These are phyloP conservation scores for Termitomyces sp. DNA, from an alignment of 768 basidiomycete genomes.

Conservation along the genomic window DNA sequence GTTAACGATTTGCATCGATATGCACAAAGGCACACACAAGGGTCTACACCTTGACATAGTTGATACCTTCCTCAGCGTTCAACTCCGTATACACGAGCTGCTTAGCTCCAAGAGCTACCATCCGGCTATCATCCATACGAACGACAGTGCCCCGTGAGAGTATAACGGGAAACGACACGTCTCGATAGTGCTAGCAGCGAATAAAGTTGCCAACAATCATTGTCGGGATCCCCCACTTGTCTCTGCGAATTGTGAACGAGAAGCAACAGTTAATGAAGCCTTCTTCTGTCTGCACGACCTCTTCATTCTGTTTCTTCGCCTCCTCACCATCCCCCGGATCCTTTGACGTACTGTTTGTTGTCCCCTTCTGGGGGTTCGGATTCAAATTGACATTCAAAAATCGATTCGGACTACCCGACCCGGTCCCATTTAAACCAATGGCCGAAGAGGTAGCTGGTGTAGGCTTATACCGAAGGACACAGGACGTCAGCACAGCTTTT, in stretches of 20 bases:
- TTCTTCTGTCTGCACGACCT: slow-evolving; percentile 48
- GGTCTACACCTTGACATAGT: no score
- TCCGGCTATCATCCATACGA: neutral
- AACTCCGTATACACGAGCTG: no score
- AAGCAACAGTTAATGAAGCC: slow-evolving; percentile 85
- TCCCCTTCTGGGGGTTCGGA: slow-evolving; percentile 8
- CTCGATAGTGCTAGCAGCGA: slow-evolving; percentile 41
- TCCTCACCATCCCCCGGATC: slow-evolving; percentile 16
- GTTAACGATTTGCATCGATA: no score
- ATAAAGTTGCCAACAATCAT: slow-evolving; percentile 93
- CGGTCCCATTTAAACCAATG: slow-evolving; percentile 7
- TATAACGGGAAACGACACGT: neutral
- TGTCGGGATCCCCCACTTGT: slow-evolving; percentile 84
- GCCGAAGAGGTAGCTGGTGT: slow-evolving; percentile 26
- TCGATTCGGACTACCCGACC: slow-evolving; percentile 1
- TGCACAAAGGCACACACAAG: no score
- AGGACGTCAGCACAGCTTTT: slow-evolving; percentile 91
- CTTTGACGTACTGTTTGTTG: neutral
- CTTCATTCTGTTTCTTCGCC: slow-evolving; percentile 24
- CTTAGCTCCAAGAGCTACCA: neutral
- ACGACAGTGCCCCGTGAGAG: neutral
- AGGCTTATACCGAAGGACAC: slow-evolving; percentile 81
- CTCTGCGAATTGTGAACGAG: slow-evolving; percentile 84
- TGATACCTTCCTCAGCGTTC: no score
- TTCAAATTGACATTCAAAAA: slow-evolving; percentile 5